phyloP scores from a whole-genome alignment of 768 basidiomycete species.

The Kwoniella bestiolae region DNA sequence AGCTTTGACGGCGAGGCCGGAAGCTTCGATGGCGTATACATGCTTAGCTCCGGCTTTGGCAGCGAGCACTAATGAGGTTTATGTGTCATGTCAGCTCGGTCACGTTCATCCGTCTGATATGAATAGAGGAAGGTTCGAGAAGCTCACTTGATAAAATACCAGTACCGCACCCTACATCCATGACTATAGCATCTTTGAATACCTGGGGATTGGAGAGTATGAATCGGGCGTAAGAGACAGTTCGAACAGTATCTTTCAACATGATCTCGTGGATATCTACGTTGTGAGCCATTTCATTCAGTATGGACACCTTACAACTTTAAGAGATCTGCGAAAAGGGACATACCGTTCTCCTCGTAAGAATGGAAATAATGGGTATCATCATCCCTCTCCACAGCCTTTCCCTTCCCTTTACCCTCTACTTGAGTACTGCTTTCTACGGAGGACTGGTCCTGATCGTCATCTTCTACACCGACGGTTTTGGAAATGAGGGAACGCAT shows the following conservation, averaged over 20 bases:
- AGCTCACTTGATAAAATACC: slow-evolving; percentile 68
- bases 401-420: slow-evolving; percentile 42
- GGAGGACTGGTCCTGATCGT: slow-evolving; percentile 6
- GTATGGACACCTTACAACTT: too few relatives aligned
- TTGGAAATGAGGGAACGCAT: slow-evolving; percentile 16
- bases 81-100: too few relatives aligned
- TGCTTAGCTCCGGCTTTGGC: slow-evolving; percentile 85
- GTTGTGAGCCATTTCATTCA: too few relatives aligned
- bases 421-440: not conserved
- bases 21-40: slow-evolving; percentile 90
- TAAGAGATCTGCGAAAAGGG: not conserved
- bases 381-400: slow-evolving; percentile 66
- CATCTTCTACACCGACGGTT: slow-evolving; percentile 20
- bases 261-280: slow-evolving; percentile 93
- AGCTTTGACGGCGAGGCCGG: slow-evolving; percentile 77
- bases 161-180: slow-evolving; percentile 96
- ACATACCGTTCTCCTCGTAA: slow-evolving; percentile 81
- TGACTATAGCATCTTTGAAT: slow-evolving; percentile 82
- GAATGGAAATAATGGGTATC: slow-evolving; percentile 93
- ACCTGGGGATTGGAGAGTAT: slow-evolving; percentile 79
- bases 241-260: slow-evolving; percentile 94
- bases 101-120: not conserved
- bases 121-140: not conserved
- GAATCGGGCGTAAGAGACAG: slow-evolving; percentile 88
- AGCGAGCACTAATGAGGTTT: slow-evolving; percentile 79